Evolutionary conservation across 345 rosid genomes (phyloP).

Genomic region (Tarenaya hassleriana): DNA sequence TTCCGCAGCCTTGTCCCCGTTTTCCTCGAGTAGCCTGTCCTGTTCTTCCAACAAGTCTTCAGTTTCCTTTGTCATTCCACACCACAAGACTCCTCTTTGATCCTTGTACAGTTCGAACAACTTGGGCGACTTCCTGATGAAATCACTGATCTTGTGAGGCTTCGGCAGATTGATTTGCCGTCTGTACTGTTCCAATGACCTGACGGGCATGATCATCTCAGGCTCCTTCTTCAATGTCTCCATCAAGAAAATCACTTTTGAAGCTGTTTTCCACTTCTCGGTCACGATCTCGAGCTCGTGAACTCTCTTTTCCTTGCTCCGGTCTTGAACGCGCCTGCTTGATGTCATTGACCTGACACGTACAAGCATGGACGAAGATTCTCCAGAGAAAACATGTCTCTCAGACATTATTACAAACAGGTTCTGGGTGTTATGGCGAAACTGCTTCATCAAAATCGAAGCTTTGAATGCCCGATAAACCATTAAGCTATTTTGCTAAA

Average conservation of each 20-base stretch:
- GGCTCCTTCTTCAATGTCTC: slow-evolving; percentile 60
- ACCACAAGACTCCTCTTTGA: slow-evolving; percentile 63
- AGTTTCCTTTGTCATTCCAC: slow-evolving; percentile 62
- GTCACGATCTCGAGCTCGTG: slow-evolving; percentile 62
- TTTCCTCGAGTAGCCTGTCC: slow-evolving; percentile 51
- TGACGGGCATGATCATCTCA: slow-evolving; percentile 60
- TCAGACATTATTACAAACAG: slow-evolving; percentile 40
- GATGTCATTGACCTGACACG: slow-evolving; percentile 59
- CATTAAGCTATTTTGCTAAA: no score
- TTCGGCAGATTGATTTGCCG: slow-evolving; percentile 53
- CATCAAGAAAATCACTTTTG: slow-evolving; percentile 55
- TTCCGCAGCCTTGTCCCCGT: slow-evolving; percentile 64
- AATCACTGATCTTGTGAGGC: slow-evolving; percentile 58
- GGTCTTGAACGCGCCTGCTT: slow-evolving; percentile 71
- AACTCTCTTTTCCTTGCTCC: slow-evolving; percentile 63
- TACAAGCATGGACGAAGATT: slow-evolving; percentile 25
- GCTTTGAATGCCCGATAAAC: background rate
- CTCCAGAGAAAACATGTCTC: slow-evolving; percentile 22
- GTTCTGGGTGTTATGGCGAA: slow-evolving; percentile 15
- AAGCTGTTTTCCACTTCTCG: slow-evolving; percentile 64
- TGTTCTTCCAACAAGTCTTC: slow-evolving; percentile 60
- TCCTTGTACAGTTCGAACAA: slow-evolving; percentile 74
- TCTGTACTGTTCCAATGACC: slow-evolving; percentile 49
- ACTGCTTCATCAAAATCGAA: slow-evolving; percentile 15
- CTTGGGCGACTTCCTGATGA: slow-evolving; percentile 66